Evolutionary conservation across 1,284 basidiomycete species (phyloP).

Genomic region (Puccinia polysora): DNA sequence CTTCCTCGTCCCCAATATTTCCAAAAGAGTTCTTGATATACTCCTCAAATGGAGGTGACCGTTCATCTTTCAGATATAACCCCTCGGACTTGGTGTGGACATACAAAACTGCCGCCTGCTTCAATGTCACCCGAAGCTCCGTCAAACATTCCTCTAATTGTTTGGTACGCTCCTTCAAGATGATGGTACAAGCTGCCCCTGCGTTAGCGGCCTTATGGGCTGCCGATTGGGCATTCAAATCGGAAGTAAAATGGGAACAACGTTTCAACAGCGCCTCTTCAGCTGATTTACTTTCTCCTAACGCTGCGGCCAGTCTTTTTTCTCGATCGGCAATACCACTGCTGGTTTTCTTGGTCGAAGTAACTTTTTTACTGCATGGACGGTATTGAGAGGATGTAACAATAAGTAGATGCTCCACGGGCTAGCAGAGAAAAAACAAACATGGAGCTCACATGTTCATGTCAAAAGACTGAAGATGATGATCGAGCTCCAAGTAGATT

Average conservation of each 20-base stretch:
- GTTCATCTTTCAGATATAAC: conserved; percentile 43
- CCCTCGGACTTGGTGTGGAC: conserved; percentile 30
- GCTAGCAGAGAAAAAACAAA: conserved; percentile 35
- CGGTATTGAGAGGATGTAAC: conserved; percentile 35
- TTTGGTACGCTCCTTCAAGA: conserved; percentile 55
- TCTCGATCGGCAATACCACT: conserved; percentile 64
- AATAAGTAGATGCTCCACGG: too few relatives aligned
- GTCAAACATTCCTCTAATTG: conserved; percentile 65
- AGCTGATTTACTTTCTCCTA: conserved; percentile 78
- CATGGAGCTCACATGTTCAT: conserved; percentile 59
- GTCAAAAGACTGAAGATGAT: conserved; percentile 80
- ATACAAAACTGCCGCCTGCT: conserved; percentile 42
- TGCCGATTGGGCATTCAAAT: conserved; percentile 59
- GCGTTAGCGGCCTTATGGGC: conserved; percentile 41
- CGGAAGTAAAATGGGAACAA: conserved; percentile 86
- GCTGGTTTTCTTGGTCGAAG: conserved; percentile 42
- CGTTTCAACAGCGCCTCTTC: conserved; percentile 87
- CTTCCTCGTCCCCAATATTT: conserved; percentile 43
- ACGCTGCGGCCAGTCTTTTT: conserved; percentile 73
- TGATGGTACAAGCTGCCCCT: conserved; percentile 43
- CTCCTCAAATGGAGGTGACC: conserved; percentile 43
- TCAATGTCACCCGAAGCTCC: conserved; percentile 74
- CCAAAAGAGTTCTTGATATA: conserved; percentile 42
- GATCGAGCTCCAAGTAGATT: conserved; percentile 91
- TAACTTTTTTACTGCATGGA: conserved; percentile 66